Base-by-base conservation (phyloP, 768 basidiomycete genomes). In the Psilocybe tampanensis region DNA sequence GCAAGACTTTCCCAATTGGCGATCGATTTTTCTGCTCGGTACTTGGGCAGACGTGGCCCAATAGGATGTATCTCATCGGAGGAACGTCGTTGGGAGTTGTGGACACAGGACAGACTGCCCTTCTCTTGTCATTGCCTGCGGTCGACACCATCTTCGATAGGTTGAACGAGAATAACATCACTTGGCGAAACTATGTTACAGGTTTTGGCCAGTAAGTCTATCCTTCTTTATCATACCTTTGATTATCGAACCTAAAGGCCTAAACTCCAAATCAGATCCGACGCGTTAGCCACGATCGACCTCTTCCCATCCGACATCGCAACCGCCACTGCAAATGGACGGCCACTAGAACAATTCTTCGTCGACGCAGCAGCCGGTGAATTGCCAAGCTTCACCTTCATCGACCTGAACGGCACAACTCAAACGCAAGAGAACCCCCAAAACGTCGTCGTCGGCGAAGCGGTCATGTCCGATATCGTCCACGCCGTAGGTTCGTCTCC, bases 21-120 rank as follows among this genome's bases (percentile, higher is more conserved):
- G 48, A 50, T 36, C 26, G 48, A 22, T 50, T 26, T 26, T 50
- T 50, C 32, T 50, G 13, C 3, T 50, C 48, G 33, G 48, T 50
- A n/a, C 32, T 50, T 26, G 48, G 48, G 6, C 48, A 50, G 32
- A 50, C 48, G 34, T 50, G 48, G 48, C 48, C 48, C n/a, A 50
- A 50, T 36, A 26, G 48, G 12, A 50, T 50, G 48, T 50, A 50
- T 50, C 48, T 50, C 11, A 50, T 50, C 9, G 48, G 33, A 1
- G 48, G 48, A 13, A 50, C 48, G 11, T 33, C 29, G 18, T 33
- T 50, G 48, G 48, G 48, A 9, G 33, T 50, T 50, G 48, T 50
- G 17, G 36, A 50, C 32, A 50, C 48, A 21, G 33, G 33, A 13
- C 48, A 50, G 33, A 50, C 48, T 9, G 32, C 19, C 9, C 48